Evolutionary conservation across 306 rosid species (phyloP).

Genomic region (Geum urbanum): DNA sequence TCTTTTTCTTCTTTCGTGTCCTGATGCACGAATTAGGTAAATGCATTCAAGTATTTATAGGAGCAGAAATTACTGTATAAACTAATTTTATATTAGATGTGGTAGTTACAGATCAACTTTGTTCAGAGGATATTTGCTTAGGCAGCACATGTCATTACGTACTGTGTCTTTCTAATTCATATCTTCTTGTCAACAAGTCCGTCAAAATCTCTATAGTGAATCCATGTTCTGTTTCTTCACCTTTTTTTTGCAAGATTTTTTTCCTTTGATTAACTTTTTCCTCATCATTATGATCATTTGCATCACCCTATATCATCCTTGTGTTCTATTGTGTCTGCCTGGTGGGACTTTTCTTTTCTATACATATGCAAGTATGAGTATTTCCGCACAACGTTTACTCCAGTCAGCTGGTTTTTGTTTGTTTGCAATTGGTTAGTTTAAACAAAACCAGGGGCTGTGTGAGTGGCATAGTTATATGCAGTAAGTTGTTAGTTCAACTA

Average conservation of each 20-base stretch:
- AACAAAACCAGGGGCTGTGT: conserved; percentile 54
- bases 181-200: background rate
- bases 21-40: conserved; percentile 26
- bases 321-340: conserved; percentile 9
- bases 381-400: background rate
- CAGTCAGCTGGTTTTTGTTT: background rate
- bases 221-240: conserved; percentile 26
- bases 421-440: background rate
- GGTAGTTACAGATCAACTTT: conserved; percentile 19
- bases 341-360: conserved; percentile 8
- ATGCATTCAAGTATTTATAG: conserved; percentile 48
- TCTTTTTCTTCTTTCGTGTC: conserved; percentile 6
- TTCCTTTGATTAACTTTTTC: conserved; percentile 6
- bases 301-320: background rate
- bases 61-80: conserved; percentile 8
- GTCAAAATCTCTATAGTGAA: conserved; percentile 11
- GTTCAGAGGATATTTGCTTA: conserved; percentile 13
- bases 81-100: conserved; percentile 23
- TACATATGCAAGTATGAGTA: background rate
- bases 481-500: conserved; percentile 1
- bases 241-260: conserved; percentile 11
- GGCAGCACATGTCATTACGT: conserved; percentile 21
- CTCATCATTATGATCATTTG: conserved; percentile 8
- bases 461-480: background rate
- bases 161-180: background rate